Evolutionary conservation across 2,329 filamentous ascomycete genomes (phyloP).

Genomic region (Plenodomus lindquistii): DNA sequence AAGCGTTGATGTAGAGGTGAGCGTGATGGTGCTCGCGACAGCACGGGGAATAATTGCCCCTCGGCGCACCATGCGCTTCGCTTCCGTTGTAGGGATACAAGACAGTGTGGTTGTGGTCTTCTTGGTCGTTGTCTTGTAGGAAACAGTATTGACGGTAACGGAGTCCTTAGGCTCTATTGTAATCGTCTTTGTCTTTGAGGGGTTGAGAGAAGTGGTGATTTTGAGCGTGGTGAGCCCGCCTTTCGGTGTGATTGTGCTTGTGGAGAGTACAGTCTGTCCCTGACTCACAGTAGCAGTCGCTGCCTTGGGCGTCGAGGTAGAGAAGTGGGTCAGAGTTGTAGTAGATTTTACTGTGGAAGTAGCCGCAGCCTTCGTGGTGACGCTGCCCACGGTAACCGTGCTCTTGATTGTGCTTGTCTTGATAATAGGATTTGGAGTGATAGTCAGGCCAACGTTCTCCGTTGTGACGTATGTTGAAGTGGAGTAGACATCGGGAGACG

Average conservation of each 20-base stretch:
- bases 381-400: slow-evolving; percentile 13
- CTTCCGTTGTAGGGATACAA: slow-evolving; percentile 30
- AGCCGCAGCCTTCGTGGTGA: slow-evolving; percentile 20
- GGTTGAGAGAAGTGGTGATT: slow-evolving; percentile 11
- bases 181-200: slow-evolving; percentile 28
- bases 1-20: slow-evolving; percentile 28
- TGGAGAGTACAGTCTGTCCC: slow-evolving; percentile 19
- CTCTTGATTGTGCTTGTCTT: slow-evolving; percentile 18
- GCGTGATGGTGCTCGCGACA: slow-evolving; percentile 20
- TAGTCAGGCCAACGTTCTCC: slow-evolving; percentile 20
- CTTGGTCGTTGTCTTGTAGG: slow-evolving; percentile 34
- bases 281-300: slow-evolving; percentile 27
- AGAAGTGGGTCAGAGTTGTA: slow-evolving; percentile 23
- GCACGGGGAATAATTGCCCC: slow-evolving; percentile 19
- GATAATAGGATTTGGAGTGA: slow-evolving; percentile 18
- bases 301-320: slow-evolving; percentile 28
- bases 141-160: slow-evolving; percentile 20
- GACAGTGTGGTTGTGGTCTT: slow-evolving; percentile 29
- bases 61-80: slow-evolving; percentile 14
- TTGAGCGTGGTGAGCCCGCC: slow-evolving; percentile 14
- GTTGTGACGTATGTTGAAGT: slow-evolving; percentile 28
- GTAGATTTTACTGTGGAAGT: slow-evolving; percentile 17
- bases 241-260: slow-evolving; percentile 19
- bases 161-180: slow-evolving; percentile 23
- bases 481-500: slow-evolving; percentile 28